Evolutionary conservation across 140 eudicot genomes (phyloP), one percentile per base, ranked within the genome.

Genomic region (Senecio squalidus): DNA sequence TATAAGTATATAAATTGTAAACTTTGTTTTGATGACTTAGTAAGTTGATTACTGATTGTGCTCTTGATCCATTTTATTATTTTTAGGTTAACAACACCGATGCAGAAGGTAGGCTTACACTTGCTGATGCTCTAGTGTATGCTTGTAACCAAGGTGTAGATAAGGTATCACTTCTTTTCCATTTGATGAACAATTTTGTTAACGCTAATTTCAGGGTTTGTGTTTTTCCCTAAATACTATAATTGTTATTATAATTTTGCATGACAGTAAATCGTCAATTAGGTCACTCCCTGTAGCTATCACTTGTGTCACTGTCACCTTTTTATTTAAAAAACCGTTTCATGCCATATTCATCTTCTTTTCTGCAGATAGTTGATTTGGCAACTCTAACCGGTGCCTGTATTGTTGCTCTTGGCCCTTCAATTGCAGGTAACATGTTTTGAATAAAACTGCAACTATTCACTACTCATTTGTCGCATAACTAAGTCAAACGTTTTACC

Each of bases 71-170:
- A 6, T 41, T 55, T 24, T n/a, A n/a, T 24, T 59, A 4, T 51
- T 58, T 48, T 45, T 69, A 85, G 95, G 96, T 88, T 55, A 88
- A 88, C 89, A 87, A 87, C 68, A 87, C 96, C 3, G 96, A 87
- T 76, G 94, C 96, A 24, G 96, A 87, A 80, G 96, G 96, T 31
- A 83, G 96, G 64, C 89, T 87, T 62, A 87, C 96, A 38, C 96
- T 87, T 62, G 96, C 98, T 40, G 98, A 91, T 81, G 98, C 98
- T 62, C 70, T 91, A 74, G 91, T 91, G 31, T 91, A 86, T 76
- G 91, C 98, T 40, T 91, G 98, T 74, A 83, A 86, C 75, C 98
- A 91, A 86, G 98, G 96, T 41, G 98, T 86, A 50, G 94, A 91
- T 4, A 91, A 91, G 98, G 98, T 91, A 89, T 58, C 8, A 33